A percentile compares a stretch with the other conserved stretches of the same genome.
phyloP scores from a whole-genome alignment of 2,329 filamentous ascomycete genomes.

The Blastomyces silverae region DNA sequence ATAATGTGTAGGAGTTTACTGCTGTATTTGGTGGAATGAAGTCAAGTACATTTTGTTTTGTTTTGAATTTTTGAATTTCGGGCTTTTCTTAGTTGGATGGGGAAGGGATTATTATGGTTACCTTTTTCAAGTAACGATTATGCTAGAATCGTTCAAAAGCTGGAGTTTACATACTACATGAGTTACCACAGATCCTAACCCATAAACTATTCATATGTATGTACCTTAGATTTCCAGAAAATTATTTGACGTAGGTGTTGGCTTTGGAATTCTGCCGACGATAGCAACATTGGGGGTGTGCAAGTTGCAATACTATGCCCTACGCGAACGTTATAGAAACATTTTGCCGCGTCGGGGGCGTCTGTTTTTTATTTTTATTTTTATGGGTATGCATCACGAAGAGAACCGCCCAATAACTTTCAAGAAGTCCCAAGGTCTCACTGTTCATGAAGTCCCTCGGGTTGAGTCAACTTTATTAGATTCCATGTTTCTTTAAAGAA shows the following conservation, averaged over 20 bases:
- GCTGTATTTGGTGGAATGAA: not conserved
- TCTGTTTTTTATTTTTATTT: not conserved
- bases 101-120: not conserved
- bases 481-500: not conserved
- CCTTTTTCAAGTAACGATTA: not conserved
- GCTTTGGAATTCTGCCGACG: not conserved
- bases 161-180: not conserved
- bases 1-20: not conserved
- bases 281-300: not conserved
- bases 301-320: not conserved
- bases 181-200: not conserved
- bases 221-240: not conserved
- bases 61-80: not conserved
- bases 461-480: not conserved
- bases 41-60: not conserved
- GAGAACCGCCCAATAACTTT: too few relatives aligned
- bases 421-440: not conserved
- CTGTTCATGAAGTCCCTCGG: not conserved
- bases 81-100: not conserved
- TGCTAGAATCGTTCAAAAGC: not conserved
- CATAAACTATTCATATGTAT: not conserved
- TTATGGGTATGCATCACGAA: not conserved
- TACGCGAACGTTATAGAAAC: not conserved
- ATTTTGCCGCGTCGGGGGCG: not conserved
- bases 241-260: not conserved